Evolutionary conservation across 2,329 filamentous ascomycete species (phyloP).

Genomic region (Colletotrichum incanum): DNA sequence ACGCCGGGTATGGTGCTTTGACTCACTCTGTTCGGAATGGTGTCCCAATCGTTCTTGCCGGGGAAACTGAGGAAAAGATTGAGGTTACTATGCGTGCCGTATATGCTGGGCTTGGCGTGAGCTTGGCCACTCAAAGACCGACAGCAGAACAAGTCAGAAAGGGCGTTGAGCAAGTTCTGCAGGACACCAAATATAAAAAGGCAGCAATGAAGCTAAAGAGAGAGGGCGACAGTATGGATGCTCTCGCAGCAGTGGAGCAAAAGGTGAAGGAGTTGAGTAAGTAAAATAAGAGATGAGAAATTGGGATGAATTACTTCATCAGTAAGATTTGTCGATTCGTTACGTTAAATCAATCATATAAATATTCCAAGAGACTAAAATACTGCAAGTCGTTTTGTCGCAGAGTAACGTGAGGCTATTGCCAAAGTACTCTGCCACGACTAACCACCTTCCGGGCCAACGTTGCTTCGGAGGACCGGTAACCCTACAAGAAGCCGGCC

Average conservation of each 20-base stretch:
- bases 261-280: constrained; percentile 19
- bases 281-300: neutral
- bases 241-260: constrained; percentile 15
- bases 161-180: constrained; percentile 16
- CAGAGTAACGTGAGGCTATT: no score
- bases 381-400: no score
- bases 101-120: constrained; percentile 61
- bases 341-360: neutral
- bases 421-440: no score
- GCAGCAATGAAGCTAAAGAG: constrained; percentile 29
- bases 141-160: constrained; percentile 41
- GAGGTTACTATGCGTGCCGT: constrained; percentile 60
- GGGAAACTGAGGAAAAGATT: constrained; percentile 58
- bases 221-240: constrained; percentile 21
- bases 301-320: fast-evolving
- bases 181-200: constrained; percentile 33
- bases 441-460: no score
- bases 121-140: constrained; percentile 57
- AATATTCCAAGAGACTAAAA: neutral
- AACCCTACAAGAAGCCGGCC: no score
- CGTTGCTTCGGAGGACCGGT: no score
- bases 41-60: constrained; percentile 64
- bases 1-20: constrained; percentile 65
- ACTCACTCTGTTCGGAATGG: constrained; percentile 61
- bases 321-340: neutral